These are phyloP conservation scores for Blastocystis sp. DNA, from an alignment of 352 stramenopile species.

Conservation along the genomic window DNA sequence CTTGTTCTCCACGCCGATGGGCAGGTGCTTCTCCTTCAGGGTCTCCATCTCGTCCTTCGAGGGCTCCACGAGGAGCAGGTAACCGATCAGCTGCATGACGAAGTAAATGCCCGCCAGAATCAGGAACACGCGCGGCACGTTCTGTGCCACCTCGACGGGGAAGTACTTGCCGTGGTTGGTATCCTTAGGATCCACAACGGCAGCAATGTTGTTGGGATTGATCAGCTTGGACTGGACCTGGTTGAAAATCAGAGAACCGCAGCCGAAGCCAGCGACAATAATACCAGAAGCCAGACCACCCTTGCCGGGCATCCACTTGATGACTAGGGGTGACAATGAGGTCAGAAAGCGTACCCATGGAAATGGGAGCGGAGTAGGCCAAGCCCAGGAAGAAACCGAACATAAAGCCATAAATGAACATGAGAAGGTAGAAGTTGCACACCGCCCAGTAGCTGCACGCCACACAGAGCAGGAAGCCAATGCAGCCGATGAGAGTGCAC, in stretches of 20 bases:
- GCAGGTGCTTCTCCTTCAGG: slow-evolving; percentile 48
- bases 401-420: slow-evolving; percentile 61
- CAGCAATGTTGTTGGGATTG: slow-evolving; percentile 60
- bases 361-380: slow-evolving; percentile 64
- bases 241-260: slow-evolving; percentile 69
- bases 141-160: slow-evolving; percentile 28
- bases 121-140: slow-evolving; percentile 40
- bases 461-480: slow-evolving; percentile 38
- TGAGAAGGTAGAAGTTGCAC: slow-evolving; percentile 43
- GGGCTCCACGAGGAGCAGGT: slow-evolving; percentile 25
- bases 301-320: slow-evolving; percentile 68
- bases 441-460: slow-evolving; percentile 41
- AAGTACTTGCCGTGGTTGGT: slow-evolving; percentile 32
- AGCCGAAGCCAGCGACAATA: slow-evolving; percentile 67
- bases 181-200: slow-evolving; percentile 46
- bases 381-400: slow-evolving; percentile 51
- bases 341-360: slow-evolving; percentile 13
- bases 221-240: slow-evolving; percentile 54
- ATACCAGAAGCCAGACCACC: slow-evolving; percentile 57
- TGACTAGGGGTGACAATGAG: slow-evolving; percentile 33
- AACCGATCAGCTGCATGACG: slow-evolving; percentile 34
- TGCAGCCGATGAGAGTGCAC: slow-evolving; percentile 34
- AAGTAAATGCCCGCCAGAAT: slow-evolving; percentile 40
- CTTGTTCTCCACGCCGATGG: slow-evolving; percentile 41
- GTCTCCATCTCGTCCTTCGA: slow-evolving; percentile 45